Evolutionary conservation across 2,329 filamentous ascomycete species (phyloP).

Genomic region (Penicillium occitanis): DNA sequence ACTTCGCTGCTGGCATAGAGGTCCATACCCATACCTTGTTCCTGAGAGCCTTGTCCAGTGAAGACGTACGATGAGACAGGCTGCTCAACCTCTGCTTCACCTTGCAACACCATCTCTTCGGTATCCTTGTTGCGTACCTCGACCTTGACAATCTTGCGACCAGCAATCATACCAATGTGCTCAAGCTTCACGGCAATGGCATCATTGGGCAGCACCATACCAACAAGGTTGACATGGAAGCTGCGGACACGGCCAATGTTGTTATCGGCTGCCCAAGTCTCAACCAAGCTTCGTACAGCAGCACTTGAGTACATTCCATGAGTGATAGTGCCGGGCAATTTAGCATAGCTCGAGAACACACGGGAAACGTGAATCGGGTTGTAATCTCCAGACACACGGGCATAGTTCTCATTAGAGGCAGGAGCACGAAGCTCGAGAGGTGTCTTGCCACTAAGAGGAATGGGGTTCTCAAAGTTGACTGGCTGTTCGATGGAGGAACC

Average conservation of each 20-base stretch:
- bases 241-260: conserved; percentile 95
- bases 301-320: conserved; percentile 99
- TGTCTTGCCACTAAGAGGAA: conserved; percentile 89
- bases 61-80: conserved; percentile 96
- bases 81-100: conserved; percentile 96
- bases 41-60: conserved; percentile 96
- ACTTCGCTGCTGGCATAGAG: conserved; percentile 91
- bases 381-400: conserved; percentile 95
- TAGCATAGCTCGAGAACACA: conserved; percentile 93
- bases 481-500: conserved; percentile 93
- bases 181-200: conserved; percentile 92
- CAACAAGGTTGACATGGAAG: conserved; percentile 95
- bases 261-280: conserved; percentile 99
- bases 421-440: conserved; percentile 86
- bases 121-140: conserved; percentile 94
- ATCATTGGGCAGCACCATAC: conserved; percentile 97
- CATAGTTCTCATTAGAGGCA: conserved; percentile 96
- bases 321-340: conserved; percentile 93
- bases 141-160: conserved; percentile 99
- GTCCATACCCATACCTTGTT: conserved; percentile 99
- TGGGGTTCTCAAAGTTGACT: conserved; percentile 94
- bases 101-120: conserved; percentile 92
- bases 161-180: conserved; percentile 95
- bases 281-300: conserved; percentile 89
- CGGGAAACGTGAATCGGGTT: conserved; percentile 98